Conservation (phyloP, 2,329 filamentous ascomycete species). For the Aspergillus alliaceus region DNA sequence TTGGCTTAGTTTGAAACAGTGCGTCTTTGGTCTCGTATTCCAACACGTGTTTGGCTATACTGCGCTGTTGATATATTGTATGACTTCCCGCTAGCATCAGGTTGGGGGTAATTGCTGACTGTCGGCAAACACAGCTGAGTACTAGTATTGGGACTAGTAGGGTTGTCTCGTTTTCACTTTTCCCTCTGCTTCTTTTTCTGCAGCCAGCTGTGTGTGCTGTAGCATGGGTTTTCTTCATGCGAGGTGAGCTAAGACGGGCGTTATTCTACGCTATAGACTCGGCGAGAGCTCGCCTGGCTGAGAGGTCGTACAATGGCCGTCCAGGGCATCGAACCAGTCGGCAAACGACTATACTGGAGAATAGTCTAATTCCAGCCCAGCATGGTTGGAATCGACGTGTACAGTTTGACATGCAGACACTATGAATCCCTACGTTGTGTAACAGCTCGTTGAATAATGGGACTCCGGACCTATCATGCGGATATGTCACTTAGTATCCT, state of each 20-base stretch:
- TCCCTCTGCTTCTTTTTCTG: neutral
- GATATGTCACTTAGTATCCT: conserved; percentile 57
- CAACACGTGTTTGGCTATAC: neutral
- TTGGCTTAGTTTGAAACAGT: neutral
- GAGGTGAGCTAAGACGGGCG: neutral
- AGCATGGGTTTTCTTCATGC: neutral
- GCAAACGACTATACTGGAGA: neutral
- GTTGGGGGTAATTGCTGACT: neutral
- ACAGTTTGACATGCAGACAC: neutral
- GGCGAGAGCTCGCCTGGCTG: too few species aligned
- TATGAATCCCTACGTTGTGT: too few species aligned
- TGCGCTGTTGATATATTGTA: neutral
- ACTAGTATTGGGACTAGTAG: neutral
- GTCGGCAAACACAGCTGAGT: neutral
- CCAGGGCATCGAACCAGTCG: neutral
- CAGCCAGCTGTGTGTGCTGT: neutral
- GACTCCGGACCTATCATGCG: conserved; percentile 7
- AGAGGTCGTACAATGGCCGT: too few species aligned
- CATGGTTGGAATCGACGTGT: neutral
- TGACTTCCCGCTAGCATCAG: neutral
- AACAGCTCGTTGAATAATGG: too few species aligned
- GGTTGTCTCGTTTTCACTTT: neutral
- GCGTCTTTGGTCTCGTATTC: neutral
- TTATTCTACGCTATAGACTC: too few species aligned
- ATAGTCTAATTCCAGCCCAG: neutral